Evolutionary conservation across 441 rosid genomes (phyloP), one percentile per base, ranked within the genome.

Genomic region (Eruca vesicaria): DNA sequence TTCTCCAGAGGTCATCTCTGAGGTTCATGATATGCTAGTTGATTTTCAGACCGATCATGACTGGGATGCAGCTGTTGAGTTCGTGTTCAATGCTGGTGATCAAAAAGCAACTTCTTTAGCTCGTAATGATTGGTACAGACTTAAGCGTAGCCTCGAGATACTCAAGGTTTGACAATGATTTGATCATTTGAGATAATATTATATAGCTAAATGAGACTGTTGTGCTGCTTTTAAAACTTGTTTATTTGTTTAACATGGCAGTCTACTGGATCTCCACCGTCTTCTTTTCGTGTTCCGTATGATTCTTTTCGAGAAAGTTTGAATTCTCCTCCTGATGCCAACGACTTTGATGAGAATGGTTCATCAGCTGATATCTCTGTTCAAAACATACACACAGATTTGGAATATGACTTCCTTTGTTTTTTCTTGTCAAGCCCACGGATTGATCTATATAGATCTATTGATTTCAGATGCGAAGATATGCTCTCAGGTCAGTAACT

Each of bases 221-320:
- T n/a, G 2, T 29, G 7, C 21, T 29, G 41, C 18, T 35, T 33
- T 68, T 19, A n/a, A 38, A 21, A 21, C 2, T 70, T 43, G 48
- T 52, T 63, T 48, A 64, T 74, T 62, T 31, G 62, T 74, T 58
- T 83, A 76, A 16, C 33, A 28, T 82, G 80, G 76, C 86, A 90
- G 98, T 80, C 97, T 69, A 90, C 87, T 61, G 97, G 98, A 73
- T 88, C 92, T 66, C 98, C 97, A 68, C 92, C 96, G 19, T 92
- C 97, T 58, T 83, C 97, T 64, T 92, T 92, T 79, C 83, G 75
- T 67, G 71, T 89, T 73, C 98, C 98, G 6, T 94, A 89, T 76
- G 82, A 94, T 83, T 87, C 90, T 66, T 92, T 86, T 78, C 89
- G 83, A 78, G 87, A 88, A 58, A 82, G 81, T 67, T 48, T 64